phyloP scores from a whole-genome alignment of 2,329 filamentous ascomycete species.

The Curvularia verruculosa region DNA sequence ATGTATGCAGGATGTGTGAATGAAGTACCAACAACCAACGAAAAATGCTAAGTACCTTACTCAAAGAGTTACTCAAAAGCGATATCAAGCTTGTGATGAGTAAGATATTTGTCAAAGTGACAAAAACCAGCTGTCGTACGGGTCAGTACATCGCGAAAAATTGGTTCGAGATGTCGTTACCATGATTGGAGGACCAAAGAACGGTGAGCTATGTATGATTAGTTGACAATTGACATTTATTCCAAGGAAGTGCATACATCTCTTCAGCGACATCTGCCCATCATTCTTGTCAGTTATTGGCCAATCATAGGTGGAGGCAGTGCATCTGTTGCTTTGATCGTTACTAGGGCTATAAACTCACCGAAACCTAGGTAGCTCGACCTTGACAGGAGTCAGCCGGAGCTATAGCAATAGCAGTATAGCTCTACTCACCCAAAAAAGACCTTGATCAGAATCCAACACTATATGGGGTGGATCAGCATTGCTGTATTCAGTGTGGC shows the following conservation, averaged over 20 bases:
- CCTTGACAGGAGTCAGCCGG: constrained; percentile 25
- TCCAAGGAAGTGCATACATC: constrained; percentile 38
- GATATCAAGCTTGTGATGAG: constrained; percentile 79
- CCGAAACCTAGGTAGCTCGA: constrained; percentile 75
- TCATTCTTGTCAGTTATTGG: constrained; percentile 27
- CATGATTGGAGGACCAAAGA: constrained; percentile 61
- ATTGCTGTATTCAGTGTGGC: neutral
- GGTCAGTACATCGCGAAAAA: constrained; percentile 36
- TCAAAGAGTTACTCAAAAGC: constrained; percentile 77
- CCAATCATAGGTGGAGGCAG: constrained; percentile 29
- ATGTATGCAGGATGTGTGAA: constrained; percentile 17
- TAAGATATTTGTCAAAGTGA: constrained; percentile 77
- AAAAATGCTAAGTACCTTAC: constrained; percentile 55
- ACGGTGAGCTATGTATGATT: constrained; percentile 52
- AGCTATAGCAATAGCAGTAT: neutral
- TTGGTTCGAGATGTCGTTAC: constrained; percentile 35
- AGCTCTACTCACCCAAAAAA: constrained; percentile 68
- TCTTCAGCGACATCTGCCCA: constrained; percentile 55
- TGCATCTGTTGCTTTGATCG: constrained; percentile 1
- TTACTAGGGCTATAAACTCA: constrained; percentile 50
- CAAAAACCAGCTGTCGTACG: constrained; percentile 66
- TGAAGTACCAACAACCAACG: constrained; percentile 26
- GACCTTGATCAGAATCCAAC: constrained; percentile 77
- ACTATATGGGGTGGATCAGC: constrained; percentile 42
- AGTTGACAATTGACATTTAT: constrained; percentile 9